These are phyloP conservation scores for Cercospora sp. DNA, from an alignment of 2,329 filamentous ascomycete species.

Conservation along the genomic window DNA sequence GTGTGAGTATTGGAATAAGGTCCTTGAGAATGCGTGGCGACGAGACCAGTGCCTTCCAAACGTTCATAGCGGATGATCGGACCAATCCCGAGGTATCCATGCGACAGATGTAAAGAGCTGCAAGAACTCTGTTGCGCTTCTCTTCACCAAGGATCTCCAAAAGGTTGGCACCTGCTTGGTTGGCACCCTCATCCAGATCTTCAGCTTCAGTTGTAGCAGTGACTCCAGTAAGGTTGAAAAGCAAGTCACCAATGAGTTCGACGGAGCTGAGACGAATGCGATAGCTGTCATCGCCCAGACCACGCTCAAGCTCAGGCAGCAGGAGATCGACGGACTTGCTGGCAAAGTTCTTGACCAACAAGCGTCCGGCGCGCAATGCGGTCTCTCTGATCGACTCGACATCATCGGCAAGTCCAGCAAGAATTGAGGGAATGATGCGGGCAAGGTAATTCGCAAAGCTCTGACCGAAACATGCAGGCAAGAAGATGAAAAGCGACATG, in stretches of 20 bases:
- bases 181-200: slow-evolving; percentile 76
- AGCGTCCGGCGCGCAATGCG: slow-evolving; percentile 86
- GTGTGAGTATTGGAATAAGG: slow-evolving; percentile 88
- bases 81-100: slow-evolving; percentile 94
- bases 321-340: slow-evolving; percentile 91
- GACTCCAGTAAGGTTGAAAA: slow-evolving; percentile 97
- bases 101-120: slow-evolving; percentile 95
- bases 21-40: slow-evolving; percentile 92
- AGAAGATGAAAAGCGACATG: slow-evolving; percentile 99
- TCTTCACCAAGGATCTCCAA: slow-evolving; percentile 93
- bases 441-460: slow-evolving; percentile 95
- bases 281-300: slow-evolving; percentile 95
- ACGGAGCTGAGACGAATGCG: slow-evolving; percentile 98
- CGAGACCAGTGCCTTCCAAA: slow-evolving; percentile 96
- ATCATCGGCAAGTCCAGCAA: slow-evolving; percentile 92
- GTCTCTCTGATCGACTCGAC: slow-evolving; percentile 96
- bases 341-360: slow-evolving; percentile 98
- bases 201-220: slow-evolving; percentile 74
- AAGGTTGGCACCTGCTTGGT: slow-evolving; percentile 88
- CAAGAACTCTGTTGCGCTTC: slow-evolving; percentile 93
- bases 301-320: slow-evolving; percentile 90
- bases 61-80: slow-evolving; percentile 81
- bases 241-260: slow-evolving; percentile 90
- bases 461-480: slow-evolving; percentile 98
- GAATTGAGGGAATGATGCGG: slow-evolving; percentile 92